Evolutionary conservation across 164 flowering plant species (phyloP), one percentile per base, ranked within the genome.

Genomic region (Stephania japonica): DNA sequence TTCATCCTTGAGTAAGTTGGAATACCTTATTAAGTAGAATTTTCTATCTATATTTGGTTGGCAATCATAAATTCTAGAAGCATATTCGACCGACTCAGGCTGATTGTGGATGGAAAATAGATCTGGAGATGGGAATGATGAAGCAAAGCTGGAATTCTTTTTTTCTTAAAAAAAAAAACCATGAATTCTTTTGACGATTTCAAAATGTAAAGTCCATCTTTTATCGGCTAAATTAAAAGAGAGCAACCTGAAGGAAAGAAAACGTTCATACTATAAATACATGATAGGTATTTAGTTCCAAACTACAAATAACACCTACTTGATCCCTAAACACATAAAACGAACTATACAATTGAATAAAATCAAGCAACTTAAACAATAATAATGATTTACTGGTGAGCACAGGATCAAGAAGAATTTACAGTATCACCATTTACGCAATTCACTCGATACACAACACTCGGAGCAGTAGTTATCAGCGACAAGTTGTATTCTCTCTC

Each of bases 381-480:
- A 25, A 68, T 72, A 68, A 41, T 68, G 72, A 7, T 47, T 62
- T n/a, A 16, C 14, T 11, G 62, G 65, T 12, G 42, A 49, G 83
- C 75, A 32, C 18, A 83, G 85, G 86, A 80, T 75, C 21, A 65
- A 85, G 84, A 21, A 79, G 87, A 83, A 84, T 82, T 92, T 95
- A 95, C 99, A 83, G 83, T 89, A 75, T 93, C 96, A 87, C 97
- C 98, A 81, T 87, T 86, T 72, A 86, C 78, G 78, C 97, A 89
- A 73, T 84, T 82, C 77, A 95, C 98, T 75, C 84, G 80, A 80
- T 95, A 95, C 25, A 95, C 99, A 69, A 95, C 99, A 84, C 98
- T 95, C 44, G 99, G 99, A 23, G 99, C 99, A 70, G 99, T 95
- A 72, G 98, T 93, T 77, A 95, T 93, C 50, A 95, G 82, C 67